Evolutionary conservation across 1,284 basidiomycete genomes (phyloP).

Genomic region (Cryptococcus floricola): DNA sequence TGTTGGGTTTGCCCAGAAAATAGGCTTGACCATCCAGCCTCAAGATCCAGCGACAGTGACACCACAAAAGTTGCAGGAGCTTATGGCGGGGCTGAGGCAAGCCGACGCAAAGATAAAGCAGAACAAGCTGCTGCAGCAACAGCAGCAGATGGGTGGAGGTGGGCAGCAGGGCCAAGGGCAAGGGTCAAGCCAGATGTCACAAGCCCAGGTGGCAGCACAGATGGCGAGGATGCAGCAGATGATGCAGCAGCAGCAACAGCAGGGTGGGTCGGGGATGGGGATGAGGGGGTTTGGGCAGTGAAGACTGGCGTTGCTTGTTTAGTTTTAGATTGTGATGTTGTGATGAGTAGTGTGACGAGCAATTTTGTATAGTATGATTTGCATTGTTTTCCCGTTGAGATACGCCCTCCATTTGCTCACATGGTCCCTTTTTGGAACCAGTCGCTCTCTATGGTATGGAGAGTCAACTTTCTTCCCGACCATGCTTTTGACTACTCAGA

Average conservation of each 20-base stretch:
- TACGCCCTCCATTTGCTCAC: too few species aligned
- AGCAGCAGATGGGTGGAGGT: constrained; percentile 3
- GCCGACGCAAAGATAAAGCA: constrained; percentile 9
- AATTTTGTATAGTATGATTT: too few species aligned
- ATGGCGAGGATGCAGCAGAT: constrained; percentile 15
- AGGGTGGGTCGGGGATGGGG: too few species aligned
- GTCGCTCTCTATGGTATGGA: too few species aligned
- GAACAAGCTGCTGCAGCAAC: constrained; percentile 3
- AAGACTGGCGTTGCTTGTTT: too few species aligned
- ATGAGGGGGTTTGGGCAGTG: too few species aligned
- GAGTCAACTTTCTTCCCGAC: too few species aligned
- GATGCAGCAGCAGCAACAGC: constrained; percentile 9
- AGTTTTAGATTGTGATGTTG: too few species aligned
- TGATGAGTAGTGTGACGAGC: too few species aligned
- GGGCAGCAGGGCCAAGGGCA: neutral
- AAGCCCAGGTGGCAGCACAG: constrained; percentile 12
- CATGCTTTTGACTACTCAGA: too few species aligned
- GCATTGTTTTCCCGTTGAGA: too few species aligned
- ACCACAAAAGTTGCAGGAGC: constrained; percentile 4
- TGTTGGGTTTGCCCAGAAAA: constrained; percentile 10
- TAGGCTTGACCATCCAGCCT: constrained; percentile 8
- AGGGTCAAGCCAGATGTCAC: neutral
- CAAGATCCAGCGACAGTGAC: constrained; percentile 12
- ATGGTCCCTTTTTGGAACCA: too few species aligned
- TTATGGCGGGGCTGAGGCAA: constrained; percentile 7